A percentile compares a stretch with the other conserved stretches of the same genome.
Evolutionary conservation across 495 filamentous ascomycete genomes (phyloP).

Genomic region (Clavariopsis aquatica): DNA sequence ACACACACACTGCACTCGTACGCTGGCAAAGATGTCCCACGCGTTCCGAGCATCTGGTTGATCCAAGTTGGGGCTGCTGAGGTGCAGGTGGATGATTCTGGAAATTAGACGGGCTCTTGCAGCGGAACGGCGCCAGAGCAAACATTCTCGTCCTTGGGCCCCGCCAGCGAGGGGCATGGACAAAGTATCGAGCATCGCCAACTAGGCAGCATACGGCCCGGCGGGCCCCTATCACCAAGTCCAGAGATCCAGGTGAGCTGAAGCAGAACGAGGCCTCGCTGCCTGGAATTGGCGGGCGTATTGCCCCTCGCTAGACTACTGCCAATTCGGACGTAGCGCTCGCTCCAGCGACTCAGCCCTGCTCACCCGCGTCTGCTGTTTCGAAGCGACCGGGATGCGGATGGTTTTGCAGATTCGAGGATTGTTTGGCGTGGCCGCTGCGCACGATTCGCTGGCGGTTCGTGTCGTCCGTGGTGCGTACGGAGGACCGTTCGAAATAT

Average conservation of each 20-base stretch:
- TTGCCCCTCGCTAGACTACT: neutral
- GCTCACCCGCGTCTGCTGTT: slow-evolving; percentile 15
- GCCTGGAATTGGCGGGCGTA: neutral
- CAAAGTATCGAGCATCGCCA: too few species aligned
- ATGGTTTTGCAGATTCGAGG: slow-evolving; percentile 21
- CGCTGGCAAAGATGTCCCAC: too few species aligned
- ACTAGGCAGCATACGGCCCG: too few species aligned
- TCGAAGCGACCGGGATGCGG: slow-evolving; percentile 21
- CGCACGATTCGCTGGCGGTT: slow-evolving; percentile 23
- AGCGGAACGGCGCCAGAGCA: neutral
- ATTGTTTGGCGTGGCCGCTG: neutral
- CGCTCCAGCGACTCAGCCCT: slow-evolving; percentile 4
- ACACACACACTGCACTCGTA: too few species aligned
- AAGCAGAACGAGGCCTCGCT: neutral
- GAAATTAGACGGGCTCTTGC: neutral
- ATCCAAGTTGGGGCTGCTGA: neutral
- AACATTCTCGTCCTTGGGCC: neutral
- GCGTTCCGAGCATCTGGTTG: slow-evolving; percentile 1
- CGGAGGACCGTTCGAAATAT: neutral
- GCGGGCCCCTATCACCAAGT: neutral
- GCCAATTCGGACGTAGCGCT: neutral
- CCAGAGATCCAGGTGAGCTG: neutral
- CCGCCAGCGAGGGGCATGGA: neutral
- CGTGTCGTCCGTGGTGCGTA: neutral
- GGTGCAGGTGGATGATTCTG: neutral